phyloP scores from a whole-genome alignment of 2,329 filamentous ascomycete species.

The Teratosphaeria epicoccoides region DNA sequence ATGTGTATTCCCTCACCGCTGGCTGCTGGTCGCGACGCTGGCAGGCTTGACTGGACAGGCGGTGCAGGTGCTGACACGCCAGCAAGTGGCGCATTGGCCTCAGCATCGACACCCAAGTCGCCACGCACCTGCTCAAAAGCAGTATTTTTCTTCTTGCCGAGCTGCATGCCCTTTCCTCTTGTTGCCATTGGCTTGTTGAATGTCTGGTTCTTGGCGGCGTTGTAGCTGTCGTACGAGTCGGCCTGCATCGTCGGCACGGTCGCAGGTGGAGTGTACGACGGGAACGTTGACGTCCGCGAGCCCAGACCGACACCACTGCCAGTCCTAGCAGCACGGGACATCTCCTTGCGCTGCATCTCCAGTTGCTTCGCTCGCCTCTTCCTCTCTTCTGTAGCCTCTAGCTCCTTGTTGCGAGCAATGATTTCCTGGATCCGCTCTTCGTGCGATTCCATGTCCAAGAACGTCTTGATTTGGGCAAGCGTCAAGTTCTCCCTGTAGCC shows the following conservation, averaged over 20 bases:
- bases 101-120: constrained; percentile 77
- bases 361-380: constrained; percentile 98
- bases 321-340: constrained; percentile 60
- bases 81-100: constrained; percentile 61
- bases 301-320: constrained; percentile 25
- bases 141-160: constrained; percentile 97
- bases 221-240: constrained; percentile 86
- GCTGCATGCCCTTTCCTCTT: constrained; percentile 96
- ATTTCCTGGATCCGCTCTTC: constrained; percentile 99
- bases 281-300: constrained; percentile 71
- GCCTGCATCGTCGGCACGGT: constrained; percentile 57
- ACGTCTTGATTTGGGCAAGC: constrained; percentile 95
- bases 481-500: constrained; percentile 95
- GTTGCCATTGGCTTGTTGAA: constrained; percentile 64
- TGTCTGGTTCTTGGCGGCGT: constrained; percentile 93
- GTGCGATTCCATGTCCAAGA: constrained; percentile 98
- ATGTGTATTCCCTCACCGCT: constrained; percentile 75
- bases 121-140: constrained; percentile 92
- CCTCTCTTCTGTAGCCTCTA: constrained; percentile 94
- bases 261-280: constrained; percentile 81
- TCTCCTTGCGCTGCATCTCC: constrained; percentile 96
- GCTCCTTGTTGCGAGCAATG: constrained; percentile 91
- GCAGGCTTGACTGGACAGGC: constrained; percentile 3
- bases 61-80: constrained; percentile 38
- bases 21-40: constrained; percentile 35